Evolutionary conservation across 2,329 filamentous ascomycete genomes (phyloP), one percentile per base, ranked within the genome.

Genomic region (Aspergillus spinulosporus): DNA sequence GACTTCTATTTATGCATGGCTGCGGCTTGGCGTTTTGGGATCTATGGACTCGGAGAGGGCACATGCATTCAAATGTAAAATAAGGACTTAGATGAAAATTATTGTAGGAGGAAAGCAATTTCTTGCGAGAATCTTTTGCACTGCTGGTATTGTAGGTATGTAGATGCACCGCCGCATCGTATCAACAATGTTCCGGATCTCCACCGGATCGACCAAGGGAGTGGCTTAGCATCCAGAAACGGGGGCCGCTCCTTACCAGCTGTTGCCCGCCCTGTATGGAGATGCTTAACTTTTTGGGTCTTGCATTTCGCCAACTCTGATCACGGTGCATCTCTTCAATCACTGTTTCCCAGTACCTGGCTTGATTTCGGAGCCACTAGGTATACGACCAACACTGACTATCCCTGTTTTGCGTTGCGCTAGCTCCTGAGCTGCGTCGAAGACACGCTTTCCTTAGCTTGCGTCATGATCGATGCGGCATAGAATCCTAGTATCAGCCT

Each of bases 131-230:
- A 31, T 29, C 12, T 31, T 5, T 5, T 46, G 11, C 5, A 15
- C 28, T 32, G 26, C 26, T 28, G 26, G 26, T 28, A 4, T 1
- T 7, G 28, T 32, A 46, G 11, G 5, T 31, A 31, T 34, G 26
- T 37, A 14, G 8, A 49, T 54, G 62, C 66, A 67, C 63, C 63
- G 68, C 69, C 68, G 68, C 68, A 61, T 1, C 68, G 69, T 62
- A 67, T 64, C 60, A 71, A 67, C 32, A 47, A 69, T 69, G 39
- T 54, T 67, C 69, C 68, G 62, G 56, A 58, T 56, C 52, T 61
- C 49, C 57, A 52, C 52, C 64, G 66, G 62, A 69, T 71, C 67
- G 60, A 61, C 68, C 55, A 63, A 66, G 67, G 66, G 67, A 66
- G 65, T 68, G 64, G 63, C 64, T 67, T 56, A 60, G 58, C 60